phyloP scores from a whole-genome alignment of 176 grass and related monocot species.

The Carex littledalei region DNA sequence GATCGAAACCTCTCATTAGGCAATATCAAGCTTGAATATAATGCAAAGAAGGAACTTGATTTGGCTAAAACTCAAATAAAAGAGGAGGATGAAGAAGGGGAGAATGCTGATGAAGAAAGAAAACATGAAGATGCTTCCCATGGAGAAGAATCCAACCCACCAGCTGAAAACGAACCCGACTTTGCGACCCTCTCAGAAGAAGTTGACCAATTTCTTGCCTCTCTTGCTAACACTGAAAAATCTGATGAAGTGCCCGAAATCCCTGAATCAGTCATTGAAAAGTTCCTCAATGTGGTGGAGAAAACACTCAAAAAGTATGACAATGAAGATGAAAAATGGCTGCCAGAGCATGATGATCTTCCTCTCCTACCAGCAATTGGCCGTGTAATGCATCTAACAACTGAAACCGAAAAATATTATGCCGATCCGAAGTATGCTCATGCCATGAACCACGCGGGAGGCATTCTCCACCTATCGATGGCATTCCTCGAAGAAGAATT shows the following conservation, averaged over 20 bases:
- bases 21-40: constrained; percentile 47
- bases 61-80: constrained; percentile 21
- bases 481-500: constrained; percentile 90
- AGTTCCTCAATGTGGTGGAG: constrained; percentile 59
- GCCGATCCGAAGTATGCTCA: constrained; percentile 26
- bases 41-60: constrained; percentile 17
- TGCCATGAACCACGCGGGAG: constrained; percentile 49
- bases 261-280: constrained; percentile 45
- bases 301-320: constrained; percentile 54
- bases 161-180: constrained; percentile 33
- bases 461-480: constrained; percentile 63
- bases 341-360: constrained; percentile 14
- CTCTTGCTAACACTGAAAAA: constrained; percentile 1
- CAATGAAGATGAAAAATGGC: constrained; percentile 47
- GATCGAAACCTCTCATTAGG: constrained; percentile 86
- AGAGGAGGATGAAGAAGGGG: constrained; percentile 17
- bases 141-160: neutral
- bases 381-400: constrained; percentile 9
- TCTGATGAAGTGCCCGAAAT: constrained; percentile 25
- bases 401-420: neutral
- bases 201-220: constrained; percentile 52
- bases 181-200: constrained; percentile 50
- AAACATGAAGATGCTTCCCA: neutral
- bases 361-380: constrained; percentile 42
- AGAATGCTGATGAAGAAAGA: neutral